Base-by-base conservation (phyloP, 2,329 filamentous ascomycete genomes). In the Colletotrichum brevisporum region DNA sequence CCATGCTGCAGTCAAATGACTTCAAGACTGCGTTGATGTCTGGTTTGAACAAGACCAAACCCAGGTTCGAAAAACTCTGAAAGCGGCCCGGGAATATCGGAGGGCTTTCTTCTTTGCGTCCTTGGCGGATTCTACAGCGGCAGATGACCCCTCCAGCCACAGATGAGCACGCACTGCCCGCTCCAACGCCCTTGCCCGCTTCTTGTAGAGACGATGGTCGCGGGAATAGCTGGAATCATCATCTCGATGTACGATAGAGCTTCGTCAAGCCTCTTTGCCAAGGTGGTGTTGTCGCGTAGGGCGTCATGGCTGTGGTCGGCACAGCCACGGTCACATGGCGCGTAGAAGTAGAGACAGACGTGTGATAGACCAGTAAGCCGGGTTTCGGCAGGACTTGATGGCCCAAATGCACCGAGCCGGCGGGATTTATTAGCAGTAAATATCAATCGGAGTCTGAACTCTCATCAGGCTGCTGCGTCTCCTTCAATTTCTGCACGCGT, bases 21-120 rank as follows among this genome's bases (percentile, higher is more conserved):
- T 87, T 97, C 51, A 83, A 89, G 76, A 83, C 86, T 68, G 94
- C 95, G 1, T 84, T 98, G 78, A 77, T 92, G 77, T 93, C 92
- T 47, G 92, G 92, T 9, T 78, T 97, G 71, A 86, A 92, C 80
- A 97, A 92, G 87, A 91, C 85, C 73, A 95, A 89, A 77, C 92
- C 94, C 13, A 92, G 84, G 18, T 98, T 97, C 83, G 91, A 91
- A 79, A 98, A 98, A 83, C 81, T 98, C 75, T 97, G 80, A 75
- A 6, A 21, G 15, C 47, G 39, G 4, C 9, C 24, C 13, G 6
- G 13, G 6, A 24, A 39, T 26, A n/a, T 16, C 8, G n/a, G 15
- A 31, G 41, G n/a, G 10, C 10, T 15, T 26, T 10, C 5, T 12
- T n/a, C n/a, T 26, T 13, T 39, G 36, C 9, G 18, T 8, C n/a